Conservation (phyloP, 1,284 basidiomycete genomes). For the Moesziomyces globuligerus region DNA sequence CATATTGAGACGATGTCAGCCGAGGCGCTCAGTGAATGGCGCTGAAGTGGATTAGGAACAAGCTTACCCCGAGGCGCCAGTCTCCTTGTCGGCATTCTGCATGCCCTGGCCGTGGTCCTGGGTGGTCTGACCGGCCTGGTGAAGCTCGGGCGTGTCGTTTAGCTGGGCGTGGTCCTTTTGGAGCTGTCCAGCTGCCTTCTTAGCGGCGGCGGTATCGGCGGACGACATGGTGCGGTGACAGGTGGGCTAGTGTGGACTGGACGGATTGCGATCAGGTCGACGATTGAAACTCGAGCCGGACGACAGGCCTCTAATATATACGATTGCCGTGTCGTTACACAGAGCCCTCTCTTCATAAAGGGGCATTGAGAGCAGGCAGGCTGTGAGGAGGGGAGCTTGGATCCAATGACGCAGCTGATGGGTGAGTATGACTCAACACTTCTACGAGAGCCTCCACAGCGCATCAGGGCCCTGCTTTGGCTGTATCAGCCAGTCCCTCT, state of each 20-base stretch:
- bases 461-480: too few relatives aligned
- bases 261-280: neutral
- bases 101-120: conserved; percentile 34
- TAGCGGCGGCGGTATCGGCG: conserved; percentile 35
- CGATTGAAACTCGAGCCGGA: conserved; percentile 1
- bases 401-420: neutral
- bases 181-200: conserved; percentile 41
- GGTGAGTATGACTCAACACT: neutral
- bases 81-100: conserved; percentile 25
- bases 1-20: too few relatives aligned
- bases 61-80: conserved; percentile 29
- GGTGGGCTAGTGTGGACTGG: neutral
- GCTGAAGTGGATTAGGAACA: too few relatives aligned
- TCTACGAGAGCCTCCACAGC: too few relatives aligned
- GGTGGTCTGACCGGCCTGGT: conserved; percentile 19
- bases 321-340: too few relatives aligned
- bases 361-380: too few relatives aligned
- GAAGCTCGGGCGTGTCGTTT: conserved; percentile 13
- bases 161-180: conserved; percentile 26
- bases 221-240: conserved; percentile 22
- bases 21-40: neutral
- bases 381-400: too few relatives aligned
- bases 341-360: too few relatives aligned
- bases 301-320: too few relatives aligned
- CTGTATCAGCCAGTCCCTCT: too few relatives aligned